Evolutionary conservation across 2,329 filamentous ascomycete species (phyloP), one percentile per base, ranked within the genome.

Genomic region (Pseudocercospora vitis): DNA sequence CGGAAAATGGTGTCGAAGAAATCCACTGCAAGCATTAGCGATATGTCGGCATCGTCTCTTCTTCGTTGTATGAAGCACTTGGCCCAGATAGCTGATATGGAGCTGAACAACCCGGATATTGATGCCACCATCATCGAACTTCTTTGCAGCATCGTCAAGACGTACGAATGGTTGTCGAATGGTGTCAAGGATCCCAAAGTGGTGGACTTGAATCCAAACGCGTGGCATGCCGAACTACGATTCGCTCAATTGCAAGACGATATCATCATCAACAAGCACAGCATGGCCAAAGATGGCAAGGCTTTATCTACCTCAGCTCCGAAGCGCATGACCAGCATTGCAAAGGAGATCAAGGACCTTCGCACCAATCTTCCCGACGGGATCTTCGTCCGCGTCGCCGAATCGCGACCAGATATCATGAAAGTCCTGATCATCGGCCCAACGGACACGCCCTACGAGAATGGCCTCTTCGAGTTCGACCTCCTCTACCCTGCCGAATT

Each of bases 381-480:
- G 3, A 81, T 84, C 50, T 82, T 78, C 59, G 78, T 83, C 2
- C 75, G 81, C 29, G 77, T 79, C 4, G 83, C 80, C 75, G 79
- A 81, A 53, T 76, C 74, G 2, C 73, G 80, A 12, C 74, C 82
- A 42, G 80, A 84, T 62, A 71, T 83, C 8, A 67, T 84, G 32
- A 78, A 81, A 16, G 76, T 81, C 16, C 66, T 84, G 3, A 81
- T 84, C 48, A 71, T 83, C 42, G 81, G 81, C 0, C 80, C 81
- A 0, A 66, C 70, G 31, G 79, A 78, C 50, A 84, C 81, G 0
- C 81, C 81, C 2, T 84, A 84, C 64, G 81, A 82, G 60, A 76
- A 78, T 61, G 81, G 80, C 0, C 80, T 81, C 0, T 83, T 82
- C 63, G 68, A 84, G 14, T 77, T 84, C 59, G 81, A 84, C 64